Conservation (phyloP, 2,329 filamentous ascomycete genomes). For the Fusarium albidum region DNA sequence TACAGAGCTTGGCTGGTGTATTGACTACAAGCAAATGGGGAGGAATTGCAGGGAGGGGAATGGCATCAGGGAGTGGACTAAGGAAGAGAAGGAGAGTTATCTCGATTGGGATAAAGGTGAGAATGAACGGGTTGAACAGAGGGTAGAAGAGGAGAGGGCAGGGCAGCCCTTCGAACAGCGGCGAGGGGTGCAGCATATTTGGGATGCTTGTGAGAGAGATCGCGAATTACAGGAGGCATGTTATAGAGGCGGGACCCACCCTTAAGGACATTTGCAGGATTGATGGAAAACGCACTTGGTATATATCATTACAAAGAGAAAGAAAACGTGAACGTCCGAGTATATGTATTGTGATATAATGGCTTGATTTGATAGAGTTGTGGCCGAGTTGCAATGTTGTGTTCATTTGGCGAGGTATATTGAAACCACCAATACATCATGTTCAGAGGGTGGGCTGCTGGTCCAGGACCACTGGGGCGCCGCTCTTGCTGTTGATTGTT, state of each 20-base stretch:
- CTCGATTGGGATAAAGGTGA: conserved; percentile 6
- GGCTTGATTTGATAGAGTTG: background rate
- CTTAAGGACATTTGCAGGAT: background rate
- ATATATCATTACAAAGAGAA: conserved; percentile 5
- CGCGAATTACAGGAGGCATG: background rate
- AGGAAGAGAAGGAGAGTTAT: conserved; percentile 6
- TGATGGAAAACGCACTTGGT: background rate
- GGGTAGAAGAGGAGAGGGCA: background rate
- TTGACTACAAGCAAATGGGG: conserved; percentile 9
- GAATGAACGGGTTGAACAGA: background rate
- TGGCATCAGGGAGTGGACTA: background rate
- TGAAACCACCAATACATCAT: background rate
- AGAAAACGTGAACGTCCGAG: background rate
- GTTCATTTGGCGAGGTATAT: background rate
- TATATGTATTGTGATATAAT: background rate
- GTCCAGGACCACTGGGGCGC: conserved; percentile 1
- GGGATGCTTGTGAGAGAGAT: conserved; percentile 2
- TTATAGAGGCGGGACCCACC: background rate
- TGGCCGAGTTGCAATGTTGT: background rate
- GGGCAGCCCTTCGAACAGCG: background rate
- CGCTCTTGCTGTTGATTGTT: background rate
- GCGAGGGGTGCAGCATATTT: conserved; percentile 3
- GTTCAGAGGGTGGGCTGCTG: background rate
- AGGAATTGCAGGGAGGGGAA: background rate
- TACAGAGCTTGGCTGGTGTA: conserved; percentile 7